A percentile compares a stretch with the other conserved stretches of the same genome.
Conservation (phyloP, 2,329 filamentous ascomycete species). For the Sarocladiaceae sp. region DNA sequence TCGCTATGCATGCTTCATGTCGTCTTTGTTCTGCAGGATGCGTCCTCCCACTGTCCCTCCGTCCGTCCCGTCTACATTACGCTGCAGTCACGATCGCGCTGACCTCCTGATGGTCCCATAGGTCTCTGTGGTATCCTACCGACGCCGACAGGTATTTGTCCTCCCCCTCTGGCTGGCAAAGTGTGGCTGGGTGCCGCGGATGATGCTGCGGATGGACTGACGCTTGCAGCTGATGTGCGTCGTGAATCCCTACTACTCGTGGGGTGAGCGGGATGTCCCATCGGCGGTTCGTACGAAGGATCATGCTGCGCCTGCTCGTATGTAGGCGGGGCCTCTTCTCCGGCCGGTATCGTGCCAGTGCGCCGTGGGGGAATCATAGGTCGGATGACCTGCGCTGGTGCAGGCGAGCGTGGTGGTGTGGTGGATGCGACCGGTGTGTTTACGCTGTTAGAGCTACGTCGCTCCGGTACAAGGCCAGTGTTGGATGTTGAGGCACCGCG, state of each 20-base stretch:
- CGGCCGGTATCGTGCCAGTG: slow-evolving; percentile 29
- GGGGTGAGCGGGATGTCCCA: slow-evolving; percentile 46
- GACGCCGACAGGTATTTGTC: slow-evolving; percentile 13
- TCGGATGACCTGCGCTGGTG: slow-evolving; percentile 23
- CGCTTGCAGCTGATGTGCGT: slow-evolving; percentile 11
- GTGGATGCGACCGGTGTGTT: slow-evolving; percentile 12
- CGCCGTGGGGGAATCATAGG: slow-evolving; percentile 29
- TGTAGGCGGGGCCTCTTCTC: slow-evolving; percentile 48
- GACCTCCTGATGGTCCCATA: background rate
- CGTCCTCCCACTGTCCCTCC: too few species aligned
- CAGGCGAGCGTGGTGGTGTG: background rate
- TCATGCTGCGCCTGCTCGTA: slow-evolving; percentile 54
- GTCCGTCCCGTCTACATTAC: slow-evolving; percentile 37
- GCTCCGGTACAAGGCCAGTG: slow-evolving; percentile 11
- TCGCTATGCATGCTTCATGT: background rate
- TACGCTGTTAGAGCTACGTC: slow-evolving; percentile 7
- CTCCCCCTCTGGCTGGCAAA: slow-evolving; percentile 18
- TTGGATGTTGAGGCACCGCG: slow-evolving; percentile 4
- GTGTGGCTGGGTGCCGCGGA: slow-evolving; percentile 5
- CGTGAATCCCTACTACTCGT: slow-evolving; percentile 28
- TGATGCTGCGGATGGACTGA: slow-evolving; percentile 15
- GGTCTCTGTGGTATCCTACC: slow-evolving; percentile 15
- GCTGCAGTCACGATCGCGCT: slow-evolving; percentile 35
- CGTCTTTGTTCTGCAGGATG: background rate
- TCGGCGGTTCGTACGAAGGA: slow-evolving; percentile 46